Evolutionary conservation across 225 moss, liverwort and hornwort genomes (phyloP).

Genomic region (Rhytidiadelphus loreus): DNA sequence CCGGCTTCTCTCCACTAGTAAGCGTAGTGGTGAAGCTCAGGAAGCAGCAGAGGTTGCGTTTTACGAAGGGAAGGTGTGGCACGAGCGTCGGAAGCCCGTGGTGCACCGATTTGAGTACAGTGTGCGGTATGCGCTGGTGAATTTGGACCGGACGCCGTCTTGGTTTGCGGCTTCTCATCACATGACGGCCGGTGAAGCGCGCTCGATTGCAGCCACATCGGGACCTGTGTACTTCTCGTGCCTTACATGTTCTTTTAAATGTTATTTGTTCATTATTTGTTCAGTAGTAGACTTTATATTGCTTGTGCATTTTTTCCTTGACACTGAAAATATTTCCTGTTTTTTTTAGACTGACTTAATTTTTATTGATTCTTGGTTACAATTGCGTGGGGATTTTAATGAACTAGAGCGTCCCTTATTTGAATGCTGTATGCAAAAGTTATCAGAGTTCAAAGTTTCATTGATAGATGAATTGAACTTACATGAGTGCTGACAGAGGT

Average conservation of each 20-base stretch:
- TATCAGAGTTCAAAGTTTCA: neutral
- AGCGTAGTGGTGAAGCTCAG: neutral
- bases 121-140: constrained; percentile 71
- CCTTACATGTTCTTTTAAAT: neutral
- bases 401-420: neutral
- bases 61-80: constrained; percentile 81
- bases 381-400: too few relatives aligned
- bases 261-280: neutral
- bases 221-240: constrained; percentile 51
- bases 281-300: neutral
- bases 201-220: constrained; percentile 46
- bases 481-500: neutral
- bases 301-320: neutral
- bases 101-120: constrained; percentile 63
- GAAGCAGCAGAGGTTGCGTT: constrained; percentile 9
- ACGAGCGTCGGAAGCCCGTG: constrained; percentile 75
- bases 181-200: constrained; percentile 57
- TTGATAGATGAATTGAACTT: neutral
- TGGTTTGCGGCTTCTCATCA: constrained; percentile 72
- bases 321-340: neutral
- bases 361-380: neutral
- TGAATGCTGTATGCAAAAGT: neutral
- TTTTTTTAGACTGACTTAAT: neutral
- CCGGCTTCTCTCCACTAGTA: neutral
- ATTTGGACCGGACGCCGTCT: constrained; percentile 49